These are phyloP conservation scores for Coprinopsis cinerea DNA, from an alignment of 768 basidiomycete species.

Conservation along the genomic window DNA sequence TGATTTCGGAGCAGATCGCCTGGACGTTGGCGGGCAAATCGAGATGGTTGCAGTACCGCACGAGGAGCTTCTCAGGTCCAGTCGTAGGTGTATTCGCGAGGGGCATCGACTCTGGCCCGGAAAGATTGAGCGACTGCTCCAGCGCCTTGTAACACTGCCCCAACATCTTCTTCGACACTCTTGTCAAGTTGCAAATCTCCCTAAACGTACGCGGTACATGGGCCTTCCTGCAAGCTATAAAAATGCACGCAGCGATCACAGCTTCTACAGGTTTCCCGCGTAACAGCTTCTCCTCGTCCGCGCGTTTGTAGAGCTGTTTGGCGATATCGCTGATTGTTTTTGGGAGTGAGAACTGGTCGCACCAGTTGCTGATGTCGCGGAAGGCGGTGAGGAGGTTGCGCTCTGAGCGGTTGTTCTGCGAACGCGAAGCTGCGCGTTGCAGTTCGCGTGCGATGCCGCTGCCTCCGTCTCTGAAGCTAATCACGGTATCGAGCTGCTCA, in stretches of 20 bases:
- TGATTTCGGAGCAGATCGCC: slow-evolving; percentile 78
- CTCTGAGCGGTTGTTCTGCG: slow-evolving; percentile 72
- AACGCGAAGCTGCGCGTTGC: slow-evolving; percentile 85
- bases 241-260: slow-evolving; percentile 95
- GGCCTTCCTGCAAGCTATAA: slow-evolving; percentile 93
- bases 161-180: slow-evolving; percentile 91
- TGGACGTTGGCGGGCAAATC: slow-evolving; percentile 80
- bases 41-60: slow-evolving; percentile 92
- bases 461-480: slow-evolving; percentile 93
- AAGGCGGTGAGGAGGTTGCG: slow-evolving; percentile 85
- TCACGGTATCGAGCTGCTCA: slow-evolving; percentile 91
- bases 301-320: slow-evolving; percentile 95
- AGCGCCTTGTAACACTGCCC: slow-evolving; percentile 91
- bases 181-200: slow-evolving; percentile 90
- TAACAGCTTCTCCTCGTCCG: slow-evolving; percentile 90
- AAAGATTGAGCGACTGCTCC: slow-evolving; percentile 81
- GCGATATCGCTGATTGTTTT: slow-evolving; percentile 94
- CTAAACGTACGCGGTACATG: slow-evolving; percentile 95
- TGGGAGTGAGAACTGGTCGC: slow-evolving; percentile 91
- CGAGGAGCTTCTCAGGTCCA: slow-evolving; percentile 80
- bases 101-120: slow-evolving; percentile 47
- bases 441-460: slow-evolving; percentile 88
- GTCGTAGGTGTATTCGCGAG: slow-evolving; percentile 46
- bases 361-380: slow-evolving; percentile 88
- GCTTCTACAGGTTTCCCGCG: slow-evolving; percentile 90